Conservation (phyloP, 257 asterid genomes). For the Oldenlandia corymbosa region DNA sequence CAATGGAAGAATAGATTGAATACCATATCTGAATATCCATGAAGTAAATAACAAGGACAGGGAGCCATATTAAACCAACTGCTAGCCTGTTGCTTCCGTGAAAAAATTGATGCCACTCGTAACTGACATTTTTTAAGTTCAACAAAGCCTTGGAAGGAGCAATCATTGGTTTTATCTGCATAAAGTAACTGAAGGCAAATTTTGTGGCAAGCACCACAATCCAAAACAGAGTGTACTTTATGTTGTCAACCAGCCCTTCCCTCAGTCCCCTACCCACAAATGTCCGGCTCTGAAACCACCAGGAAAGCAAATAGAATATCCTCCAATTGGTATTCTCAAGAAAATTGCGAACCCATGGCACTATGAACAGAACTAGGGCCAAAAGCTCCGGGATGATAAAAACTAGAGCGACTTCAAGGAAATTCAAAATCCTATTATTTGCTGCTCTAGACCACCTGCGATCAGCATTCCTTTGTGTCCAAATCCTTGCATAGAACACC, state of each 20-base stretch:
- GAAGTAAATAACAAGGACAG: constrained; percentile 84
- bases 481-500: constrained; percentile 66
- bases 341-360: constrained; percentile 90
- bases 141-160: constrained; percentile 72
- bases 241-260: constrained; percentile 88
- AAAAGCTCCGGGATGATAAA: constrained; percentile 80
- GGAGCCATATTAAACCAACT: constrained; percentile 87
- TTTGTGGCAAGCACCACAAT: constrained; percentile 74
- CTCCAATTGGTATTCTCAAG: constrained; percentile 91
- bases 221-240: constrained; percentile 88
- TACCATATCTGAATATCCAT: constrained; percentile 99
- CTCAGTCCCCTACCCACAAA: constrained; percentile 97
- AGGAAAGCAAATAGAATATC: constrained; percentile 69
- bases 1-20: constrained; percentile 81
- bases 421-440: constrained; percentile 47
- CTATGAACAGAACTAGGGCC: constrained; percentile 62
- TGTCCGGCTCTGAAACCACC: constrained; percentile 97
- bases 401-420: constrained; percentile 64
- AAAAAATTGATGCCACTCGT: constrained; percentile 87
- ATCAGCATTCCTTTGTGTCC: constrained; percentile 57
- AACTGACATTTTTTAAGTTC: constrained; percentile 38
- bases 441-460: constrained; percentile 46
- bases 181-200: constrained; percentile 81
- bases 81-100: constrained; percentile 75
- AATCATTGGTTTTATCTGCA: constrained; percentile 95